phyloP scores from a whole-genome alignment of 495 filamentous ascomycete species.

The Acidomyces sp. region DNA sequence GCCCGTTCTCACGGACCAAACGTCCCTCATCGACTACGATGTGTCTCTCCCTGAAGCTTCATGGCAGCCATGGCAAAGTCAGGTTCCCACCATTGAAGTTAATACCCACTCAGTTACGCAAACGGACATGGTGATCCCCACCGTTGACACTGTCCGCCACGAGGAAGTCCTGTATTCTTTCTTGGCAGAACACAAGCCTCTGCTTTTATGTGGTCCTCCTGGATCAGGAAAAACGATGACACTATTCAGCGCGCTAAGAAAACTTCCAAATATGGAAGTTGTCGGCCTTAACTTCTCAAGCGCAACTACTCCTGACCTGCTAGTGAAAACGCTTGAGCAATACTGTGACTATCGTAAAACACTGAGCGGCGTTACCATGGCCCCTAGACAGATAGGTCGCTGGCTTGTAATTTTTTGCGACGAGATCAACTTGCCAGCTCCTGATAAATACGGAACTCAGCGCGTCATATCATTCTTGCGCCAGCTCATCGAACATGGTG shows the following conservation, averaged over 20 bases:
- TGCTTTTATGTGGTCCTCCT: conserved; percentile 90
- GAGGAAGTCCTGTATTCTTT: conserved; percentile 97
- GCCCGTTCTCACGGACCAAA: conserved; percentile 55
- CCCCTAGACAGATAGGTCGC: conserved; percentile 87
- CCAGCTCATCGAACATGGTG: conserved; percentile 95
- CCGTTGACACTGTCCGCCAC: conserved; percentile 88
- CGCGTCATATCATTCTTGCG: conserved; percentile 92
- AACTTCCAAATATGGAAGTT: conserved; percentile 95
- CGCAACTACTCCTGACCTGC: conserved; percentile 88
- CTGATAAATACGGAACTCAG: conserved; percentile 95
- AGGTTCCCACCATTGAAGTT: conserved; percentile 87
- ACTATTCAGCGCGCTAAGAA: conserved; percentile 87
- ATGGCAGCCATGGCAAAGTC: conserved; percentile 86
- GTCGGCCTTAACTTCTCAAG: conserved; percentile 99
- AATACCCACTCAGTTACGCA: conserved; percentile 96
- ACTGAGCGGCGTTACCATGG: conserved; percentile 86
- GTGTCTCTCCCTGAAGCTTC: conserved; percentile 72
- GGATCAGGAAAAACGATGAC: conserved; percentile 99
- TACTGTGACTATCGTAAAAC: conserved; percentile 99
- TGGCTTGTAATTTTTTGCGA: conserved; percentile 99
- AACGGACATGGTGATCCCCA: conserved; percentile 95
- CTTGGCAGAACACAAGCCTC: conserved; percentile 95
- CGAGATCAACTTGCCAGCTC: conserved; percentile 97
- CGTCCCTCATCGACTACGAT: conserved; percentile 90
- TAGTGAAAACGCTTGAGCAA: conserved; percentile 98